Evolutionary conservation across 805 yeast genomes (phyloP).

Genomic region (Pichia occidentalis): DNA sequence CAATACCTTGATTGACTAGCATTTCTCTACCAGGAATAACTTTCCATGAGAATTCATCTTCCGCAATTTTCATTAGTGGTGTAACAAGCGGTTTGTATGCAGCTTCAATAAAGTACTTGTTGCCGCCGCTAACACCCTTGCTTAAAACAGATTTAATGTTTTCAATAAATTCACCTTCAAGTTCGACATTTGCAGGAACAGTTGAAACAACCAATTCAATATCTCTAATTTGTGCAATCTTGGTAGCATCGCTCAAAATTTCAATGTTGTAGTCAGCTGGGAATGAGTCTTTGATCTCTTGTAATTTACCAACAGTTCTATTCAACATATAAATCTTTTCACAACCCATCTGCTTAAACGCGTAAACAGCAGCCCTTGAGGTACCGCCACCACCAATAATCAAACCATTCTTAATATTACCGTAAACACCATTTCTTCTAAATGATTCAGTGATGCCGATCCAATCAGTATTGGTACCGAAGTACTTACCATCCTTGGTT

Average conservation of each 20-base stretch:
- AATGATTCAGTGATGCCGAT: constrained; percentile 74
- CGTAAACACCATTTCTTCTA: constrained; percentile 53
- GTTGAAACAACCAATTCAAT: constrained; percentile 68
- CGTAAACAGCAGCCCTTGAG: constrained; percentile 88
- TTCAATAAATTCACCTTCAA: constrained; percentile 45
- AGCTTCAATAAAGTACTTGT: constrained; percentile 74
- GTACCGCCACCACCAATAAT: constrained; percentile 98
- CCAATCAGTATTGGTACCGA: constrained; percentile 96
- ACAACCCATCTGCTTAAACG: constrained; percentile 76
- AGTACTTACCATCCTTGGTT: constrained; percentile 40
- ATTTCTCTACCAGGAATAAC: constrained; percentile 87
- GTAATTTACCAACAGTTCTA: constrained; percentile 65
- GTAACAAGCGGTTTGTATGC: constrained; percentile 90
- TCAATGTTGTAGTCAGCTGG: constrained; percentile 51
- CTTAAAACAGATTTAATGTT: constrained; percentile 43
- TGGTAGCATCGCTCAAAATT: constrained; percentile 43
- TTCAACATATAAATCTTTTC: constrained; percentile 68
- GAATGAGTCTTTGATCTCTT: constrained; percentile 53
- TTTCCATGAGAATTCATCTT: constrained; percentile 58
- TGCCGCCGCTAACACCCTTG: constrained; percentile 33
- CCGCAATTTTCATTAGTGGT: constrained; percentile 76
- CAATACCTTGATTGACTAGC: constrained; percentile 90
- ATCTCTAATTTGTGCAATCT: constrained; percentile 38
- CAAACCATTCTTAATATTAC: constrained; percentile 45
- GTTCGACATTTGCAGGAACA: constrained; percentile 73